Evolutionary conservation across 176 grass and related monocot genomes (phyloP), one percentile per base, ranked within the genome.

Genomic region (Tuctoria greenei): DNA sequence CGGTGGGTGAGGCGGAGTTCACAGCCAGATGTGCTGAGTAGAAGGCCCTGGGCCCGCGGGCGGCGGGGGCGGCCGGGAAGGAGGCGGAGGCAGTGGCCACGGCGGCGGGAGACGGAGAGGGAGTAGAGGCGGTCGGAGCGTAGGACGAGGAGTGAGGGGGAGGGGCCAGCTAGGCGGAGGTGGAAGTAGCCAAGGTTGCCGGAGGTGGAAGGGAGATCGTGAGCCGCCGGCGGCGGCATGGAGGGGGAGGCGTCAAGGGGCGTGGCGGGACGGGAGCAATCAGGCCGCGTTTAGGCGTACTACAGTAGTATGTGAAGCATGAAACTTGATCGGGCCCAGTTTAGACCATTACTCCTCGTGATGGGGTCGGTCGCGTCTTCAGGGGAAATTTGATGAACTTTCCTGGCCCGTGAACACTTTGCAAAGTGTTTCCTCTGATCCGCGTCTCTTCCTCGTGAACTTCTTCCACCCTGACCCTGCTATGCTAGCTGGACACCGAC

Each of bases 61-160:
- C 83, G 50, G 68, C 36, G 34, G 9, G 59, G 68, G 8, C 35
- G 8, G 17, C 13, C 26, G 44, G 81, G 58, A 36, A 86, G 35
- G 64, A 89, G 73, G 61, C 75, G 57, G 56, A 88, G 82, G 62
- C 73, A 23, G 67, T 76, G 44, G 38, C 74, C 80, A 0, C 78
- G 59, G 28, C 74, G 45, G 42, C 73, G 64, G 69, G 81, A 83
- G 38, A 69, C 40, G 62, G 69, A 83, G 6, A 93, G 60, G 18
- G 77, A 86, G 65, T 97, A 97, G 34, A 93, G 68, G 49, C 83
- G 87, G 27, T 84, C 79, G 7, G 82, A 90, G 59, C 83, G 83
- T 17, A 93, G 73, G 74, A 84, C 44, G 46, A 93, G n/a, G 5
- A 93, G 84, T 3, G 31, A 26, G 20, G 74, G 39, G 21, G 28